Base-by-base conservation (phyloP, 2,329 filamentous ascomycete species). In the Exutisphaerella laricina region DNA sequence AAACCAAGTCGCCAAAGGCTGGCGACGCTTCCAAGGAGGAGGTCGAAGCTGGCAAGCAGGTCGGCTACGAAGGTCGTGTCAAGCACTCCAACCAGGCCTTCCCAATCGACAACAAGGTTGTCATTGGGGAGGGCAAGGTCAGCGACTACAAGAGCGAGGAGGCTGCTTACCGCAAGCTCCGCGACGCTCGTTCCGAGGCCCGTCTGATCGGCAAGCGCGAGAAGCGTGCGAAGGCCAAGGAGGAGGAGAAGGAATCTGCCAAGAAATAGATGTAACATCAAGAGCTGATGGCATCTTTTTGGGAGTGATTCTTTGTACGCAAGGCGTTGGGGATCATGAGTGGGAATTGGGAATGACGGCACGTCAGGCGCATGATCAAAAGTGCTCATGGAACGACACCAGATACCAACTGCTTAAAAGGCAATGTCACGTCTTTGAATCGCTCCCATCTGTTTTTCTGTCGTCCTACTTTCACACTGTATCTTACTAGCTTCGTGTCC, bases 161-260 rank as follows among this genome's bases (percentile, higher is more conserved):
- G 72, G 84, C 82, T 70, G 92, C 89, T 55, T 97, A 85, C 82
- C 77, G 77, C 68, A 84, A 80, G 66, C 82, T 98, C 68, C 86
- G 92, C 70, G 76, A 84, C 60, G 82, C 85, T 59, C 84, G 92
- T 73, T 82, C 80, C 69, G 85, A 94, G 66, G 82, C 85, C 64
- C 84, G 89, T 70, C 76, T 85, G 65, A 71, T 78, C 56, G 92
- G 92, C 73, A 78, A 78, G 66, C 82, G 88, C 70, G 89, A 94
- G 79, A 97, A 97, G 88, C 84, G 92, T 66, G 82, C 78, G 62
- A 85, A 84, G 79, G 86, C 87, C 64, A 90, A 84, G 77, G 84
- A 82, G 62, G 86, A 89, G 68, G 86, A 85, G 66, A 84, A 85
- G 69, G 76, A 75, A 66, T 65, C 71, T 58, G 79, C 80, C 72